These are phyloP conservation scores for Fraxinus americana DNA, from an alignment of 257 asterid genomes.

Conservation along the genomic window DNA sequence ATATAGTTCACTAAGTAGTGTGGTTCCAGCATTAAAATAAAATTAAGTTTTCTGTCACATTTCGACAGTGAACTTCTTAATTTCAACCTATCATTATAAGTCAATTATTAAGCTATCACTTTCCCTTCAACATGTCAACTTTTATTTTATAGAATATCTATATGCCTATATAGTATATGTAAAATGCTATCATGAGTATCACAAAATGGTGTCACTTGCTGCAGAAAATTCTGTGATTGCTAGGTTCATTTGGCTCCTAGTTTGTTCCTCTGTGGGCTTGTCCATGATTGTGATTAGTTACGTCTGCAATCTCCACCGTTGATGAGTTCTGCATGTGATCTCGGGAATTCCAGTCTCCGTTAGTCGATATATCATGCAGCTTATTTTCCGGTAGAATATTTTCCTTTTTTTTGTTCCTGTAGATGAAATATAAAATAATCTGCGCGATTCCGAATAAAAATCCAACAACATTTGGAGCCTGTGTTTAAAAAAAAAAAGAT, in stretches of 20 bases:
- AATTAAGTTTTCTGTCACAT: background rate
- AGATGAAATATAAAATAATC: slow-evolving; percentile 40
- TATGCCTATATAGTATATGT: no score
- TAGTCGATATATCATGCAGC: background rate
- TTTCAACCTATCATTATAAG: background rate
- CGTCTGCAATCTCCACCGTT: background rate
- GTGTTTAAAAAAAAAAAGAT: background rate
- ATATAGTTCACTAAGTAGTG: background rate
- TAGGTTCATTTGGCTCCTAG: background rate
- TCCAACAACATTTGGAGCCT: slow-evolving; percentile 53
- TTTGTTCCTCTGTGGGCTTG: background rate
- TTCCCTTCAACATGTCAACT: no score
- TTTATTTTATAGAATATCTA: no score
- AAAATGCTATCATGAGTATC: no score
- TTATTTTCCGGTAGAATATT: slow-evolving; percentile 8
- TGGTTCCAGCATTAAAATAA: background rate
- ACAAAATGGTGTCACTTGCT: background rate
- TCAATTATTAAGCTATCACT: no score
- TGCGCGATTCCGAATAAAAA: slow-evolving; percentile 41
- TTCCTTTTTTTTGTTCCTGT: slow-evolving; percentile 21
- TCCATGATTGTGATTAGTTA: background rate
- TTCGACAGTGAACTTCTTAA: background rate
- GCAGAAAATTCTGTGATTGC: background rate
- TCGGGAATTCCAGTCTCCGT: background rate
- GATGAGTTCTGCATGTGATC: background rate